Evolutionary conservation across 2,329 filamentous ascomycete species (phyloP), one percentile per base, ranked within the genome.

Genomic region (Curvularia lunata): DNA sequence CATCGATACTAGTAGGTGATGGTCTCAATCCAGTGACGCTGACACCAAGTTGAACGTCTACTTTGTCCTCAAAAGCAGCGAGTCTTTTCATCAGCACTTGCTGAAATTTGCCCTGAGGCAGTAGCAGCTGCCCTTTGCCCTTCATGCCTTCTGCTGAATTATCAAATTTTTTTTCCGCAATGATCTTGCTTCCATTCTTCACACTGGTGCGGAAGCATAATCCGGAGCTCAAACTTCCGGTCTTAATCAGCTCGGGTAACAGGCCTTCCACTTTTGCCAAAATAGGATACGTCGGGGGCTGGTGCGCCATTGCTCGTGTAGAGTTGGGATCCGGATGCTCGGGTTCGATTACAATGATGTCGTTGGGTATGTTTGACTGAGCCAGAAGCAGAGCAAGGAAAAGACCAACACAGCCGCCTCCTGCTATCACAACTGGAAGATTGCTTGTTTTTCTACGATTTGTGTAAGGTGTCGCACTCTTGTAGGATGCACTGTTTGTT

Each of bases 261-360:
- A 80, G 59, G 1, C 73, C 77, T 8, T 76, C 58, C 1, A 69
- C 73, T 19, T 71, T 66, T 0, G 71, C 67, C 54, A 80, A 72
- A 12, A 79, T 73, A 0, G 76, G 75, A 38, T 78, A 77, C 0
- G 78, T 74, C 2, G 74, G 72, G 8, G 78, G 77, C 56, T 78
- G 75, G 56, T 81, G 79, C 3, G 78, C 77, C 58, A 79, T 78
- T 54, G 79, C 78, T 47, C 78, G 74, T 13, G 79, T 77, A 5
- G 75, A 74, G 6, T 68, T 58, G 4, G 62, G 61, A 25, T 70
- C 67, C 0, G 71, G 69, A 18, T 50, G 28, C 8, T 57, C 32
- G 13, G 70, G 68, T 27, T 75, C 73, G 55, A 75, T 52, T 48
- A 75, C 74, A 43, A 80, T 61, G 40, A 80, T 63, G 12, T 60